Conservation (phyloP, 495 filamentous ascomycete species). For the Penicillium cataractarum region DNA sequence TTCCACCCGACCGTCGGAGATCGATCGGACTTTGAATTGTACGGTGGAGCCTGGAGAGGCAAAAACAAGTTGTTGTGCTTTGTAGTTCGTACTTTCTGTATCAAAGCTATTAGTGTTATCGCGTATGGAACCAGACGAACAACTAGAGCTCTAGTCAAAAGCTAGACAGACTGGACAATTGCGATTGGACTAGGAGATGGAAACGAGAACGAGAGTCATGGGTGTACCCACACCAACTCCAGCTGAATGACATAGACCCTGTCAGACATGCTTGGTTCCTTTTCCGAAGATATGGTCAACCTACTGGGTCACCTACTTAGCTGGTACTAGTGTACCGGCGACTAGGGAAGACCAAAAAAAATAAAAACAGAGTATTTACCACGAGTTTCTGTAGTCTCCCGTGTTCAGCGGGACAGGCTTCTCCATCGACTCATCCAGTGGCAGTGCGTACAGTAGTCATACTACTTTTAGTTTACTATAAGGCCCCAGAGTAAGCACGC, state of each 20-base stretch:
- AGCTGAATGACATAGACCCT: neutral
- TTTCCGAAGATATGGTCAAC: conserved; percentile 3
- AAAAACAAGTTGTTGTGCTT: neutral
- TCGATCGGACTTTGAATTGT: neutral
- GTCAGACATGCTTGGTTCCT: no score
- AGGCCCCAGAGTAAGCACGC: no score
- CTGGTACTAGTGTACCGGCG: conserved; percentile 1
- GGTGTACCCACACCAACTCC: neutral
- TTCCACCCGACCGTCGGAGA: neutral
- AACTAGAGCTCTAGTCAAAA: neutral
- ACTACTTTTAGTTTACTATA: no score
- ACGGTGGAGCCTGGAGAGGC: neutral
- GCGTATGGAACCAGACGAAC: no score
- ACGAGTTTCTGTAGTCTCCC: neutral
- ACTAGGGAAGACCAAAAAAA: neutral
- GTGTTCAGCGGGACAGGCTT: no score
- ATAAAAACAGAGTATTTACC: neutral
- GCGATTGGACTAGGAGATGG: neutral
- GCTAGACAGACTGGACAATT: neutral
- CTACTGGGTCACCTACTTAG: conserved; percentile 1
- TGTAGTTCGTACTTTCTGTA: no score
- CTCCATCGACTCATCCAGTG: no score
- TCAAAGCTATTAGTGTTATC: no score
- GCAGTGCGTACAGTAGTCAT: no score
- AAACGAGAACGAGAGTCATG: conserved; percentile 1